Percentiles rank a stretch among this genome's conserved stretches.
phyloP scores from a whole-genome alignment of 2,329 filamentous ascomycete species.

The Penicillium sp. region DNA sequence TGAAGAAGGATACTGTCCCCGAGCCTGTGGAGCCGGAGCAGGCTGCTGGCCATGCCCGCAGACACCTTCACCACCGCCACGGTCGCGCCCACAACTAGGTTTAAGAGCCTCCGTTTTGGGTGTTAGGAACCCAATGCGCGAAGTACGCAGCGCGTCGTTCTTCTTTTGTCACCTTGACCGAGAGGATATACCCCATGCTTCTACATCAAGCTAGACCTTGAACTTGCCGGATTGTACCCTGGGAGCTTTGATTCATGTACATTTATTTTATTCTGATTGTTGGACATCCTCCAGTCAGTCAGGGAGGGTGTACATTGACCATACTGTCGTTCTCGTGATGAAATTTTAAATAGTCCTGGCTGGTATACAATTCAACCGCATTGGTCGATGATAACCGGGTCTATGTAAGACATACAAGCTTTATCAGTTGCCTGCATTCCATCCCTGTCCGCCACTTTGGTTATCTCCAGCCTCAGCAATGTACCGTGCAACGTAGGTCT shows the following conservation, averaged over 20 bases:
- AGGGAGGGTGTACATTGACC: slow-evolving; percentile 5
- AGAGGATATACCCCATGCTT: slow-evolving; percentile 1
- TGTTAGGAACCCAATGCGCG: not conserved
- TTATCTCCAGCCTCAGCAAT: not conserved
- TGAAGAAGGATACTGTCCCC: slow-evolving; percentile 16
- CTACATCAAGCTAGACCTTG: slow-evolving; percentile 1
- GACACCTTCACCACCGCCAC: slow-evolving; percentile 27
- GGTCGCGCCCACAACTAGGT: slow-evolving; percentile 21
- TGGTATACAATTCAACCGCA: slow-evolving; percentile 5
- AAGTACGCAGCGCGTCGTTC: slow-evolving; percentile 12
- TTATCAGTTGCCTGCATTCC: not conserved
- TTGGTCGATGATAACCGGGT: not conserved
- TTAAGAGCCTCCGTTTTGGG: not conserved
- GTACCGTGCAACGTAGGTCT: not conserved
- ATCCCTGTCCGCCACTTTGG: not conserved
- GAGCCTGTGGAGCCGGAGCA: slow-evolving; percentile 20
- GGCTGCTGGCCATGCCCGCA: slow-evolving; percentile 19
- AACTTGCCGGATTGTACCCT: slow-evolving; percentile 7
- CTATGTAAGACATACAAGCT: not conserved
- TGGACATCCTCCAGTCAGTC: slow-evolving; percentile 6
- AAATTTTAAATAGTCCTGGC: slow-evolving; percentile 9
- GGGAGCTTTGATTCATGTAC: slow-evolving; percentile 17
- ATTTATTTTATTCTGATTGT: slow-evolving; percentile 11
- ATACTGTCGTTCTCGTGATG: slow-evolving; percentile 10
- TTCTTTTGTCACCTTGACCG: not conserved